These are phyloP conservation scores for Dioscorea dumetorum DNA, from an alignment of 106 monocot species.

Conservation along the genomic window DNA sequence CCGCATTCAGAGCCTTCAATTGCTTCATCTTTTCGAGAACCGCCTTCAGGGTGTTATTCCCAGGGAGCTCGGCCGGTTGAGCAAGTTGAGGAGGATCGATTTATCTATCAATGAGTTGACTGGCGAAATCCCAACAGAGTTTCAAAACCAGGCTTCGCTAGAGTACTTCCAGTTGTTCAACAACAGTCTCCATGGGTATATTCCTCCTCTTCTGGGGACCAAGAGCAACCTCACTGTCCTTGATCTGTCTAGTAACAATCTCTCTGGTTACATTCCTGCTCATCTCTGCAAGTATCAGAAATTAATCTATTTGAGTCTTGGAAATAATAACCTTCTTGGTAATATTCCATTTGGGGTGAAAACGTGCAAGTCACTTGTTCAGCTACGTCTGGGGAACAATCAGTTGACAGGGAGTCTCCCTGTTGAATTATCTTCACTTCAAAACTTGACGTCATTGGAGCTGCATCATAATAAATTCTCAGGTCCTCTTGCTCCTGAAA, in stretches of 20 bases:
- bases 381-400: constrained; percentile 57
- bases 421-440: constrained; percentile 47
- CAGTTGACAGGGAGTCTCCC: constrained; percentile 69
- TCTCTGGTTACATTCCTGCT: constrained; percentile 42
- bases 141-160: constrained; percentile 51
- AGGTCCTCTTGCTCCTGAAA: constrained; percentile 62
- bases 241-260: constrained; percentile 61
- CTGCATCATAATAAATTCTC: constrained; percentile 63
- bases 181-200: constrained; percentile 49
- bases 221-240: constrained; percentile 63
- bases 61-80: constrained; percentile 46
- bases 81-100: constrained; percentile 41
- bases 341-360: constrained; percentile 71
- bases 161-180: constrained; percentile 60
- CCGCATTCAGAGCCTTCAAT: constrained; percentile 41
- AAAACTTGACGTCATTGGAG: constrained; percentile 54
- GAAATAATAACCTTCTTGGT: constrained; percentile 48
- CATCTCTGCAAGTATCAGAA: constrained; percentile 55
- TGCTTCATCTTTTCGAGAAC: constrained; percentile 82
- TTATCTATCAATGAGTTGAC: constrained; percentile 69
- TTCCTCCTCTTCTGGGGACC: constrained; percentile 63
- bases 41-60: constrained; percentile 58
- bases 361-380: constrained; percentile 49
- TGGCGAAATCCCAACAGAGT: constrained; percentile 50
- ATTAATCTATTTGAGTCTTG: constrained; percentile 61